Conservation (phyloP, 2,329 filamentous ascomycete genomes). For the Trichoderma breve region DNA sequence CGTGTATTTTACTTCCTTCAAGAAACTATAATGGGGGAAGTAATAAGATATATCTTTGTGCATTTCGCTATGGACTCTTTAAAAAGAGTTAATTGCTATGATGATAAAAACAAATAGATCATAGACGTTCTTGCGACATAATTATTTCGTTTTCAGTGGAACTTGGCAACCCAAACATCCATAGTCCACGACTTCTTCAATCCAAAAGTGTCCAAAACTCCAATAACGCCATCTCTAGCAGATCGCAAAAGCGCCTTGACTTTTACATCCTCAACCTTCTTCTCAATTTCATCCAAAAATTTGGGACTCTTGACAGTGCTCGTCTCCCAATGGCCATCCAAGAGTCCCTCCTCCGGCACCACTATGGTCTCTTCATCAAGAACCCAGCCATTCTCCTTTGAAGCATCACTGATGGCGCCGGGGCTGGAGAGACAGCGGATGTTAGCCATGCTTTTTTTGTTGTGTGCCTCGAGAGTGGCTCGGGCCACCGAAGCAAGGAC, state of each 20-base stretch:
- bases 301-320: slow-evolving; percentile 30
- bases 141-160: not conserved
- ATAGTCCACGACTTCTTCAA: slow-evolving; percentile 38
- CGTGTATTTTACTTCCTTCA: not conserved
- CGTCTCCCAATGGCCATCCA: slow-evolving; percentile 50
- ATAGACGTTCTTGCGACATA: not conserved
- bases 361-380: slow-evolving; percentile 38
- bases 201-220: slow-evolving; percentile 29
- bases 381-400: slow-evolving; percentile 37
- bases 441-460: slow-evolving; percentile 41
- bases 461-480: slow-evolving; percentile 43
- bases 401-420: slow-evolving; percentile 37
- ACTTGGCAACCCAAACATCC: slow-evolving; percentile 40
- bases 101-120: not conserved
- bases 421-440: slow-evolving; percentile 48
- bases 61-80: not conserved
- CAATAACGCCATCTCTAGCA: slow-evolving; percentile 34
- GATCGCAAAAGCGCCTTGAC: slow-evolving; percentile 31
- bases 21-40: not conserved
- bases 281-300: slow-evolving; percentile 36
- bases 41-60: not conserved
- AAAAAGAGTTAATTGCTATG: not conserved
- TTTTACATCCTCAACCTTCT: slow-evolving; percentile 28
- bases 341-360: slow-evolving; percentile 37
- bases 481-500: slow-evolving; percentile 50